Base-by-base conservation (phyloP, 495 filamentous ascomycete genomes). In the Penicillium waksmanii region DNA sequence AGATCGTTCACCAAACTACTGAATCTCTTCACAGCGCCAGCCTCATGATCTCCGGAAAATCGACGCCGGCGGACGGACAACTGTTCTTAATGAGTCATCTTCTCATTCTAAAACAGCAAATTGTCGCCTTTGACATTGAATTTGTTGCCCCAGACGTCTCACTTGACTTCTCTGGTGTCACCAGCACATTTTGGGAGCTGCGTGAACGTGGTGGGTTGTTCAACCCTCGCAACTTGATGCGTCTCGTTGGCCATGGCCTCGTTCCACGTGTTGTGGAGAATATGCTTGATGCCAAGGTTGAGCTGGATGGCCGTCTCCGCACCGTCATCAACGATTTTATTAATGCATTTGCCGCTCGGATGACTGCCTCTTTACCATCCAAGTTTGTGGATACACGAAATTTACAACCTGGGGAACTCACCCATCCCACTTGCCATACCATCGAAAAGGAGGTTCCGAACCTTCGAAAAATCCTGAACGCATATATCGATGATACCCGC, bases 11-110 rank as follows among this genome's bases (percentile, higher is more conserved):
- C 67, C 82, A 86, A 66, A 91, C 89, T 19, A 90, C 82, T 12
- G 49, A 77, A 42, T 90, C 88, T n/a, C 85, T 92, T 36, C 73
- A 84, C 55, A 67, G 70, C 52, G 80, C 82, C 44, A 76, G 78
- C 53, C 68, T 66, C 43, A 73, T 77, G 13, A 82, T 91, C 27
- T 68, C 73, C 44, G 81, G 70, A 71, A 86, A 82, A 64, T 84
- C 81, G 6, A 79, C 81, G 15, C 69, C 79, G 4, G 77, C 78
- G 6, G 90, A 95, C 70, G 83, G 85, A 1, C 87, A 92, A 62
- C 82, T 97, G 33, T 97, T 97, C 73, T 85, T 96, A 60, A 87
- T 97, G 74, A 93, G 91, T 63, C 93, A 97, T 68, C 81, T 97
- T 3, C 87, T 96, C 40, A 86, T 96, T 59, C 84, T 97, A 11